phyloP scores from a whole-genome alignment of 805 yeast species.

The Candida methanosorbosa region DNA sequence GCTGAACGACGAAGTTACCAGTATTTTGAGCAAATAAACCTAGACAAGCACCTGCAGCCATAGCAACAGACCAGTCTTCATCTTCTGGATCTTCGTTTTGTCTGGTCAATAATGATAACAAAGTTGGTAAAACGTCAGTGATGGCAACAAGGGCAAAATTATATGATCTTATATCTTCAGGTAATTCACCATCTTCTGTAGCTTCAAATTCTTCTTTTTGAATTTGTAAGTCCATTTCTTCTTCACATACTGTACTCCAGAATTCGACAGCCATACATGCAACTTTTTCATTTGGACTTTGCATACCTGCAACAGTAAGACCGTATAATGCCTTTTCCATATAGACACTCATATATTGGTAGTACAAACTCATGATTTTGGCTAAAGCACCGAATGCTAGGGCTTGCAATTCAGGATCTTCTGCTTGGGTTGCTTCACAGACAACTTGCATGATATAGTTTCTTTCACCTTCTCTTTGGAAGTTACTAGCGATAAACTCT shows the following conservation, averaged over 20 bases:
- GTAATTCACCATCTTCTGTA: slow-evolving; percentile 21
- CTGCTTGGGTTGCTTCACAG: slow-evolving; percentile 96
- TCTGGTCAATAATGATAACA: slow-evolving; percentile 68
- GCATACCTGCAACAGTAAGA: slow-evolving; percentile 88
- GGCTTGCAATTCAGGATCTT: slow-evolving; percentile 74
- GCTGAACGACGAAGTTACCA: slow-evolving; percentile 77
- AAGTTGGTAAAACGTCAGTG: slow-evolving; percentile 78
- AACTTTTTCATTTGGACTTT: slow-evolving; percentile 70
- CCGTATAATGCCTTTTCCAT: slow-evolving; percentile 96
- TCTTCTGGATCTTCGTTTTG: slow-evolving; percentile 92
- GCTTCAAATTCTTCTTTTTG: slow-evolving; percentile 57
- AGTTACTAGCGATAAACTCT: slow-evolving; percentile 81
- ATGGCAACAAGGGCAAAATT: slow-evolving; percentile 84
- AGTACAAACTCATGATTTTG: slow-evolving; percentile 83
- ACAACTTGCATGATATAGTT: slow-evolving; percentile 98
- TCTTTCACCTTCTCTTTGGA: slow-evolving; percentile 90
- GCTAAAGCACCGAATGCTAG: slow-evolving; percentile 95
- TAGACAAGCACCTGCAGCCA: slow-evolving; percentile 98
- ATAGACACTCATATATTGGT: slow-evolving; percentile 82
- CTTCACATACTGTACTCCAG: slow-evolving; percentile 99
- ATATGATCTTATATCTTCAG: slow-evolving; percentile 43
- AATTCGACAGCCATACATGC: slow-evolving; percentile 98
- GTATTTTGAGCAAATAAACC: slow-evolving; percentile 90
- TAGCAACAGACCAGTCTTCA: slow-evolving; percentile 95
- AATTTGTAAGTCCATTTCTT: slow-evolving; percentile 73